Conservation (phyloP, 805 yeast species). For the Wickerhamiella domercqiae region DNA sequence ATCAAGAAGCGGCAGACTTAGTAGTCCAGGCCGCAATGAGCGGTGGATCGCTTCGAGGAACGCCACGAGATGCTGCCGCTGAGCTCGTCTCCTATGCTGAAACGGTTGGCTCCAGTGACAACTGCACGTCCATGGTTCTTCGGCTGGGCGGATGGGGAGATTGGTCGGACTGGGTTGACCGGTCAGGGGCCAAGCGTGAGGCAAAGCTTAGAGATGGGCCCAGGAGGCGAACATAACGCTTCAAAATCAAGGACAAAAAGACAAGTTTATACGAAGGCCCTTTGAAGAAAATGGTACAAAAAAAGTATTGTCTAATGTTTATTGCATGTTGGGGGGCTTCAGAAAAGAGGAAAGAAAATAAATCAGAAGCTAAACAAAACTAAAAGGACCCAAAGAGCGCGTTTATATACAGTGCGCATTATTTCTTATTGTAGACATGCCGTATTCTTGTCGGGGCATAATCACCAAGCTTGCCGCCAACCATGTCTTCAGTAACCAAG, state of each 20-base stretch:
- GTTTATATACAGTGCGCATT: background rate
- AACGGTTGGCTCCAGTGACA: constrained; percentile 83
- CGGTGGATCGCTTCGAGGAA: constrained; percentile 49
- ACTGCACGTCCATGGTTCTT: constrained; percentile 81
- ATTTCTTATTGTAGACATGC: constrained; percentile 48
- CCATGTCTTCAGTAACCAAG: constrained; percentile 86
- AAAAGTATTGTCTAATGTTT: too few species aligned
- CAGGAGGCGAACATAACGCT: background rate
- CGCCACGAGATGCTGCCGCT: constrained; percentile 73
- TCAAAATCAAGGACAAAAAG: too few species aligned
- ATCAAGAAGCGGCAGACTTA: constrained; percentile 84
- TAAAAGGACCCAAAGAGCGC: too few species aligned
- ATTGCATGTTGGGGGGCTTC: too few species aligned
- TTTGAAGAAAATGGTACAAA: too few species aligned
- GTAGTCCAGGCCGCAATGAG: constrained; percentile 45
- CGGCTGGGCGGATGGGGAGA: constrained; percentile 84
- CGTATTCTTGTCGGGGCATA: constrained; percentile 88
- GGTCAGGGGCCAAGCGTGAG: constrained; percentile 72
- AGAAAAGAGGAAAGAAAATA: too few species aligned
- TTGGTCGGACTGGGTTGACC: constrained; percentile 63
- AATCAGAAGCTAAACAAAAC: too few species aligned
- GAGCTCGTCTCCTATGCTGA: constrained; percentile 75
- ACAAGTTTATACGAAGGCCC: too few species aligned
- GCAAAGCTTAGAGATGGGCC: constrained; percentile 33
- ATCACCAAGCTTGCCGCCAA: constrained; percentile 88